Evolutionary conservation across 176 grass and related monocot species (phyloP), one percentile per base, ranked within the genome.

Genomic region (Oryza glumipatula): DNA sequence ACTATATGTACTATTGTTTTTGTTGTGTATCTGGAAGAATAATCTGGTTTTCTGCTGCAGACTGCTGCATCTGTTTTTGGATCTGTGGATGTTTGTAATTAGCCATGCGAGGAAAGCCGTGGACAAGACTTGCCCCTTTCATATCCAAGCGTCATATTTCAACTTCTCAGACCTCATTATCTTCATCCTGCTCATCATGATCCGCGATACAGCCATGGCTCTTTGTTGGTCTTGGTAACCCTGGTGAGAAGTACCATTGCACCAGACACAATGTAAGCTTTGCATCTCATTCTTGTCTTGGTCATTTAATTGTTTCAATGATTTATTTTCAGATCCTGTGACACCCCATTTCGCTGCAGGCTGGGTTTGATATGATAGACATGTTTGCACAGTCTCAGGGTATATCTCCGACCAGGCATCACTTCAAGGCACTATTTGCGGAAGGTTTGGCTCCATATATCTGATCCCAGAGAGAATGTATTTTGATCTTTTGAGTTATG

Each of bases 311-410:
- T 14, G 26, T 44, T 44, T 4, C 11, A 4, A 13, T 39, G 44
- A 33, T 68, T 72, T 72, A 38, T 77, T 61, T 24, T 32, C 6
- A 68, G 1, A 45, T 51, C 60, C 24, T 22, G 0, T 52, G 73
- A 24, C n/a, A 63, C 17, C 68, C 1, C 39, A 43, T 78, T 38
- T 1, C 0, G 16, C 69, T 80, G 33, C 83, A 98, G 91, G 96
- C 90, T 88, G 96, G 96, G n/a, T 95, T 95, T 82, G 85, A 95
- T 87, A 92, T 90, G 91, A 95, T 98, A 82, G 93, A 95, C 81
- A 83, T 81, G 22, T 95, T 98, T 83, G 91, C 96, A n/a, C 47
- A 83, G 45, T 90, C 80, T 17, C 85, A 90, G 69, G 77, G 86
- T 74, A 98, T 98, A 86, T 51, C 91, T 22, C 72, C 94, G 85